phyloP scores from a whole-genome alignment of 176 grass and related monocot genomes.

The bread wheat (Triticum aestivum) region DNA sequence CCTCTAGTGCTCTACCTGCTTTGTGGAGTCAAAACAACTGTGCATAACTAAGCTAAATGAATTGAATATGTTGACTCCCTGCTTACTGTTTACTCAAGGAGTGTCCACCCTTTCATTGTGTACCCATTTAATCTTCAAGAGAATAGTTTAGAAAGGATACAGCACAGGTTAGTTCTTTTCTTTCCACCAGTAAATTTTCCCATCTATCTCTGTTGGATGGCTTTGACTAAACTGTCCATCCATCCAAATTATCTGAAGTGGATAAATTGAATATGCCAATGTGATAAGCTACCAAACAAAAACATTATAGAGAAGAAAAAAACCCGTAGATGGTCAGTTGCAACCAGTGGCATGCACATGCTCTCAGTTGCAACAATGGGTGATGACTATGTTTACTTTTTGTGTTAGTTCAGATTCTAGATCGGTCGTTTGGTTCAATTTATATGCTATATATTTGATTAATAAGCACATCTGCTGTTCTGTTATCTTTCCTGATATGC shows the following conservation, averaged over 20 bases:
- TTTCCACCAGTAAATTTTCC: not conserved
- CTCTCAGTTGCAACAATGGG: not conserved
- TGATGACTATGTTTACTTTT: not conserved
- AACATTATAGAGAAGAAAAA: not conserved
- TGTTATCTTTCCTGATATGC: not conserved
- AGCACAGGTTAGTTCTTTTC: not conserved
- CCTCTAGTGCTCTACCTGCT: not conserved
- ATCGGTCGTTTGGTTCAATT: not conserved
- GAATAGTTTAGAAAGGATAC: not conserved
- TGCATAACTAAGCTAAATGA: not conserved
- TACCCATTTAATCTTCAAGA: not conserved
- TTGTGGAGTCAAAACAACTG: not conserved
- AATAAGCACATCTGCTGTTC: slow-evolving; percentile 10
- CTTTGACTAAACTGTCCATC: not conserved
- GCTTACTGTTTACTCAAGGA: not conserved
- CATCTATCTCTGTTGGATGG: not conserved
- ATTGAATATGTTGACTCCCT: not conserved
- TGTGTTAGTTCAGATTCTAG: not conserved
- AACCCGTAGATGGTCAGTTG: not conserved
- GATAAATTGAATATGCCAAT: not conserved
- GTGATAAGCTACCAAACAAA: not conserved
- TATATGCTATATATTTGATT: not conserved
- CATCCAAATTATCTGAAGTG: not conserved
- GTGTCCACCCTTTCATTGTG: not conserved
- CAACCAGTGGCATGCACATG: not conserved